Base-by-base conservation (phyloP, 2,329 filamentous ascomycete species). In the Seiridium cupressi region DNA sequence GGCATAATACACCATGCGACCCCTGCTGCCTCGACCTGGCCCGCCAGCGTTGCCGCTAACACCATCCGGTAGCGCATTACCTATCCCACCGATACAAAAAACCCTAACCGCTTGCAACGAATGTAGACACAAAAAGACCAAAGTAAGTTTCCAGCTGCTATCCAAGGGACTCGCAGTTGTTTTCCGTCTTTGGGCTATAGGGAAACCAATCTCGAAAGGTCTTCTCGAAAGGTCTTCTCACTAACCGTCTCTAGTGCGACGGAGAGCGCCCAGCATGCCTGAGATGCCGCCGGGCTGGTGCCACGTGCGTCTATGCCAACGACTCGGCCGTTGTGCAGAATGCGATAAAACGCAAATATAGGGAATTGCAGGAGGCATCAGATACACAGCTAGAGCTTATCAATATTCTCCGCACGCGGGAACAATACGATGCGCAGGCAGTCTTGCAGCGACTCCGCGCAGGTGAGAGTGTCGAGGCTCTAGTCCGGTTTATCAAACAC, bases 371-470 rank as follows among this genome's bases (percentile, higher is more conserved):
- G 53, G 36, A 55, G 10, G 6, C 7, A n/a, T 13, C 8, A 9
- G 18, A 32, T 7, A 40, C 38, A 18, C 42, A 55, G 10, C 18
- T 13, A 5, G 36, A 44, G n/a, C 38, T 55, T 3, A 32, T 55
- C 36, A 31, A 55, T 11, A 55, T 55, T 13, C 53, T 55, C 26
- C 53, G 53, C 11, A 44, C 53, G 13, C 11, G 53, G 26, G 11
- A 44, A 10, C 36, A 35, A 6, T n/a, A 46, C 36, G 53, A 55
- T 46, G 53, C 42, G 6, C 26, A 31, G 11, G 9, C 36, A 3
- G 42, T 55, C 8, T 18, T 55, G 34, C 53, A 55, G 18, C 53
- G 53, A 18, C 53, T 55, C 10, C n/a, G 53, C 7, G 53, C 53
- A 42, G 53, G 53, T 5, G 53, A 55, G 36, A 35, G 31, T 34